These are phyloP conservation scores for Hanseniaspora hatyaiensis DNA, from an alignment of 805 yeast genomes.

Conservation along the genomic window DNA sequence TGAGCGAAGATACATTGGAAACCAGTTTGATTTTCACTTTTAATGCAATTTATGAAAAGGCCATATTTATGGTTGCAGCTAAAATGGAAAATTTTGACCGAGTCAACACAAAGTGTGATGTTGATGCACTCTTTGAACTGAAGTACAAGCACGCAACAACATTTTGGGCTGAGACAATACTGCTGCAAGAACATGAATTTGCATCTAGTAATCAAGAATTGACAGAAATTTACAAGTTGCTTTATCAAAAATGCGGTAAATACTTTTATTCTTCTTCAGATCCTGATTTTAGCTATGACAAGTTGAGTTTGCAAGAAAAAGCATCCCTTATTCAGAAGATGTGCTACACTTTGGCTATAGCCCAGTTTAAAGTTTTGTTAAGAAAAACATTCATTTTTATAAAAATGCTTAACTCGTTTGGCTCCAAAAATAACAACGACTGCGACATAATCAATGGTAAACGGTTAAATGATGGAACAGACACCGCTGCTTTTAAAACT, in stretches of 20 bases:
- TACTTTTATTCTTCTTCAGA: neutral
- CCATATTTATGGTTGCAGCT: conserved; percentile 2
- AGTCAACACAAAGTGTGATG: neutral
- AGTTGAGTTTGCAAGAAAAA: neutral
- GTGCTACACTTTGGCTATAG: conserved; percentile 21
- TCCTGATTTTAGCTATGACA: neutral
- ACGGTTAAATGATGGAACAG: conserved; percentile 17
- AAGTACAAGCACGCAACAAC: neutral
- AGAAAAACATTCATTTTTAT: conserved; percentile 29
- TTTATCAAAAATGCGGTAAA: neutral
- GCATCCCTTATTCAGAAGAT: neutral
- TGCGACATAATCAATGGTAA: conserved; percentile 20
- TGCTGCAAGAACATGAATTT: no score
- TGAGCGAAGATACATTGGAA: conserved; percentile 20
- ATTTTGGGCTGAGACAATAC: no score
- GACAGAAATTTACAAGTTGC: neutral
- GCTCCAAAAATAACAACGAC: conserved; percentile 24
- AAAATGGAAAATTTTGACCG: conserved; percentile 4
- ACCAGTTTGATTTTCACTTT: conserved; percentile 4
- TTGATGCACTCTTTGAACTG: neutral
- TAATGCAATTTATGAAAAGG: conserved; percentile 8
- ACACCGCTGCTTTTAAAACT: conserved; percentile 12
- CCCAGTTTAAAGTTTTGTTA: conserved; percentile 23
- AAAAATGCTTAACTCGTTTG: conserved; percentile 25
- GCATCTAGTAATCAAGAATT: neutral